Evolutionary conservation across 2,329 filamentous ascomycete genomes (phyloP).

Genomic region (Aureobasidium lini): DNA sequence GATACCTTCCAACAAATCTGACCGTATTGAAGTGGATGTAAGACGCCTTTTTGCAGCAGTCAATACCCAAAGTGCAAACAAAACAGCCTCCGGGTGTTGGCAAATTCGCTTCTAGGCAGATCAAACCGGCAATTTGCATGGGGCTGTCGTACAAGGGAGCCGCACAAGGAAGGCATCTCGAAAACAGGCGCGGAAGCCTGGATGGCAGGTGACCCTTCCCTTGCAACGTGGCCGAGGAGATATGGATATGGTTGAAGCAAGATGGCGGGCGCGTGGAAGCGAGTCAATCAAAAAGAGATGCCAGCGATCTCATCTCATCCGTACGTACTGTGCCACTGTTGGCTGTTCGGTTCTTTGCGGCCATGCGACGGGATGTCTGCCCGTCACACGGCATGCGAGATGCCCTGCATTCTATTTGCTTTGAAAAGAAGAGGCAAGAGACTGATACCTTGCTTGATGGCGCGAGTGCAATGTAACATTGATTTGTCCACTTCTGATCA

Average conservation of each 20-base stretch:
- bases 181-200: not conserved
- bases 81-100: not conserved
- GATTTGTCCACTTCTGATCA: not conserved
- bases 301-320: not conserved
- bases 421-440: not conserved
- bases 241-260: not conserved
- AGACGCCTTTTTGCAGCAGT: not conserved
- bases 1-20: not conserved
- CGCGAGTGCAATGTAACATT: not conserved
- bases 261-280: not conserved
- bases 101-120: not conserved
- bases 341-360: not conserved
- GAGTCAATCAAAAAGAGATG: not conserved
- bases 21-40: not conserved
- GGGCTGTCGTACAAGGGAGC: not conserved
- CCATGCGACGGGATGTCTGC: not conserved
- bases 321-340: not conserved
- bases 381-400: not conserved
- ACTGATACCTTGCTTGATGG: not conserved
- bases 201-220: conserved; percentile 4
- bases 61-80: too few relatives aligned
- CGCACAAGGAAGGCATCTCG: not conserved
- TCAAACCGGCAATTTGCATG: conserved; percentile 1
- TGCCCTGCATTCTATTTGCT: not conserved
- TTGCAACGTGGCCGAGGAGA: conserved; percentile 3